These are phyloP conservation scores for Colletotrichum coccodes DNA, from an alignment of 2,329 filamentous ascomycete genomes.

Conservation along the genomic window DNA sequence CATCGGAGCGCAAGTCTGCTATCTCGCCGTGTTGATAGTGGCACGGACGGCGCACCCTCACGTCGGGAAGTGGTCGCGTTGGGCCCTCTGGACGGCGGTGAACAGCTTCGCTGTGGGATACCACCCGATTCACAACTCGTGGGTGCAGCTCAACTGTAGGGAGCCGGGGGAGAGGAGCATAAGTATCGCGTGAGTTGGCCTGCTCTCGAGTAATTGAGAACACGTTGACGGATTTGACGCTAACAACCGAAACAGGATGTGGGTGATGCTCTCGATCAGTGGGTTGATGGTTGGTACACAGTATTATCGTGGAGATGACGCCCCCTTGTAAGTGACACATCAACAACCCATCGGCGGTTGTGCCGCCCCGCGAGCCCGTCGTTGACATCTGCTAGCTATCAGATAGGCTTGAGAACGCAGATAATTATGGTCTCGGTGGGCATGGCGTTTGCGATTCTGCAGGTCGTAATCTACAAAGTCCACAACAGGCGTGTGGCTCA, in stretches of 20 bases:
- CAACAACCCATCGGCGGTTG: no score
- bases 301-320: conserved; percentile 55
- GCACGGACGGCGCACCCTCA: conserved; percentile 51
- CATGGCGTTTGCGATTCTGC: conserved; percentile 49
- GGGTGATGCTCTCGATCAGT: conserved; percentile 60
- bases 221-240: no score
- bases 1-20: conserved; percentile 54
- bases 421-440: conserved; percentile 55
- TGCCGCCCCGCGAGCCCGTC: neutral
- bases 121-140: conserved; percentile 63
- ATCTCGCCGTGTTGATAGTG: conserved; percentile 54
- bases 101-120: conserved; percentile 63
- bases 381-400: conserved; percentile 44
- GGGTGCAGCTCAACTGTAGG: conserved; percentile 62
- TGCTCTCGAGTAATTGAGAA: neutral
- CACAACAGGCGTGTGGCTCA: conserved; percentile 46
- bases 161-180: conserved; percentile 58
- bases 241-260: conserved; percentile 41
- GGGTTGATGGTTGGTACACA: conserved; percentile 62
- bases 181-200: conserved; percentile 52
- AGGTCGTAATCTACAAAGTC: conserved; percentile 48
- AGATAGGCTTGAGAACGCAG: conserved; percentile 54
- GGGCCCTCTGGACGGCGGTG: conserved; percentile 61
- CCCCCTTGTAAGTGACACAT: conserved; percentile 48
- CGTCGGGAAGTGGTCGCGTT: conserved; percentile 58